Percentiles rank a stretch among this genome's conserved stretches.
phyloP scores from a whole-genome alignment of 176 grass and related monocot species.

The Alloteropsis semialata region DNA sequence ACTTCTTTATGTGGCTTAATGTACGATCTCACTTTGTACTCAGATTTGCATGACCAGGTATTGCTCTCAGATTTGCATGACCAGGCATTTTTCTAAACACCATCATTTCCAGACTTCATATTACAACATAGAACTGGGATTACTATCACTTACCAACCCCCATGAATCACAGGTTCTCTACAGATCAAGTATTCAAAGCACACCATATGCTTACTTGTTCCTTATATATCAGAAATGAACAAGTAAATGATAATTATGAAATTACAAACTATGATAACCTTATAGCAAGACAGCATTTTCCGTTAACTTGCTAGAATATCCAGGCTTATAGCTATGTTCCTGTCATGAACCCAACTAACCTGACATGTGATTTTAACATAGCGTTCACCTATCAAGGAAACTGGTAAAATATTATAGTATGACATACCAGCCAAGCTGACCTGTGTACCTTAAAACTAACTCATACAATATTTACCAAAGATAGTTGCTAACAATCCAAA shows the following conservation, averaged over 20 bases:
- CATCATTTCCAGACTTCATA: background rate
- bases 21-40: background rate
- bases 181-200: background rate
- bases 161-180: background rate
- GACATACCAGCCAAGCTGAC: background rate
- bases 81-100: background rate
- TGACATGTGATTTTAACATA: background rate
- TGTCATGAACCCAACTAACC: background rate
- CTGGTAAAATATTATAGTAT: background rate
- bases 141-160: background rate
- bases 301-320: background rate
- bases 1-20: background rate
- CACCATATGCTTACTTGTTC: background rate
- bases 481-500: background rate
- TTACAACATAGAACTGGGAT: background rate
- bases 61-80: too few species aligned
- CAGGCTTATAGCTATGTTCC: background rate
- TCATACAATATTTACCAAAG: background rate
- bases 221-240: background rate
- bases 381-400: background rate
- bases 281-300: background rate
- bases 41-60: background rate
- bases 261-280: conserved; percentile 3
- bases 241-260: background rate
- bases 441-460: background rate